Evolutionary conservation across 495 filamentous ascomycete genomes (phyloP).

Genomic region (Penicillium alfredii): DNA sequence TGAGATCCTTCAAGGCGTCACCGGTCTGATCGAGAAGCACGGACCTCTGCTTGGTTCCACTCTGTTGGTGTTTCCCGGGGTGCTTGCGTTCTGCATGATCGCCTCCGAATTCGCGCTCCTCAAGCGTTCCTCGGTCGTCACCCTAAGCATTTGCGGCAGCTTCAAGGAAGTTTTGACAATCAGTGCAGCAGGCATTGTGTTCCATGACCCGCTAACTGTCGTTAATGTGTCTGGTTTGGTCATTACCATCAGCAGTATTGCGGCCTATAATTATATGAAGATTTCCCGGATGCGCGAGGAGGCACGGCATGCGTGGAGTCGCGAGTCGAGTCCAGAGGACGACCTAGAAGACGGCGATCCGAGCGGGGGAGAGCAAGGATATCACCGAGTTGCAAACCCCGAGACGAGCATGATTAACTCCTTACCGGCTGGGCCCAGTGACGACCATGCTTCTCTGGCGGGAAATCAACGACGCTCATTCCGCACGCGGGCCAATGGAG

Average conservation of each 20-base stretch:
- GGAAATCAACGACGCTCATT: constrained; percentile 32
- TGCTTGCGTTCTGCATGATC: constrained; percentile 94
- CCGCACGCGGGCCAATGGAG: constrained; percentile 33
- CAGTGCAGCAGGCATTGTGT: constrained; percentile 77
- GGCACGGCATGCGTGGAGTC: constrained; percentile 35
- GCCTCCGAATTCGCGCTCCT: constrained; percentile 92
- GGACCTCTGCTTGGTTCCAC: constrained; percentile 51
- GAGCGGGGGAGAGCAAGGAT: constrained; percentile 21
- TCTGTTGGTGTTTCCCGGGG: constrained; percentile 82
- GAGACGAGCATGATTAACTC: constrained; percentile 21
- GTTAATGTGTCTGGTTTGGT: constrained; percentile 84
- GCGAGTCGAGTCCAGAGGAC: constrained; percentile 25
- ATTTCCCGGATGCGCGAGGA: constrained; percentile 80
- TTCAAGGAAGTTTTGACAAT: constrained; percentile 99
- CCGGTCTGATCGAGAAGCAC: constrained; percentile 54
- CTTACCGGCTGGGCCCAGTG: constrained; percentile 11
- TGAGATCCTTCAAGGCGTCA: constrained; percentile 57
- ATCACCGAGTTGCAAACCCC: constrained; percentile 21
- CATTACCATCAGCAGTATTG: constrained; percentile 85
- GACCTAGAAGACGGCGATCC: constrained; percentile 29
- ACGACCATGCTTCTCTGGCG: constrained; percentile 24
- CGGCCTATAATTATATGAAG: constrained; percentile 90
- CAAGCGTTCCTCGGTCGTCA: constrained; percentile 92
- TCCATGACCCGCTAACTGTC: constrained; percentile 81
- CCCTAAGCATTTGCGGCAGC: constrained; percentile 92